Percentiles rank a stretch among this genome's conserved stretches.
phyloP scores from a whole-genome alignment of 1,139 yeast species.

The Kurtzmaniella quercitrusa region DNA sequence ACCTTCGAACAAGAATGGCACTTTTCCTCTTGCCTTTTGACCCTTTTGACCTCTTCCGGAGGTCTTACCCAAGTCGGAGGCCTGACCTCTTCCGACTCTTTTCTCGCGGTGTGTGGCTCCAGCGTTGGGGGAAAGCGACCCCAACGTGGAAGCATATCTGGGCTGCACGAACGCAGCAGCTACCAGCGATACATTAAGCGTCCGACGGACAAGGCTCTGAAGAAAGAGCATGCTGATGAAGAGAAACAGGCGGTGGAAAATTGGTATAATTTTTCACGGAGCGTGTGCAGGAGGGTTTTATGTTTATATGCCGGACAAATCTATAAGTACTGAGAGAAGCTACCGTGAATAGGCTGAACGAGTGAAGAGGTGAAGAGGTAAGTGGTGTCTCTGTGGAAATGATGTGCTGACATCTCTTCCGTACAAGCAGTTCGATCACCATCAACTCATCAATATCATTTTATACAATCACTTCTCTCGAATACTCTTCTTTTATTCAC shows the following conservation, averaged over 20 bases:
- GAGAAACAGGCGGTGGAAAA: background rate
- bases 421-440: no score
- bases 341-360: no score
- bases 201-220: conserved; percentile 1
- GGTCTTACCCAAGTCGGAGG: conserved; percentile 89
- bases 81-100: conserved; percentile 95
- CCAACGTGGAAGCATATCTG: conserved; percentile 21
- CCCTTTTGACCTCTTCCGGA: conserved; percentile 98
- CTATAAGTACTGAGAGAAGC: no score
- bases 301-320: background rate
- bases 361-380: no score
- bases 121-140: conserved; percentile 35
- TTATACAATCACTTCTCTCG: no score
- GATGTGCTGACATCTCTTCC: no score
- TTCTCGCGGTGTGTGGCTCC: conserved; percentile 46
- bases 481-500: no score
- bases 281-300: background rate
- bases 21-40: conserved; percentile 92
- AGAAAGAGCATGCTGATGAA: conserved; percentile 1
- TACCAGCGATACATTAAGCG: background rate
- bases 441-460: no score
- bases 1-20: conserved; percentile 96
- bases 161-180: background rate
- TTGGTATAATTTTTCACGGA: background rate
- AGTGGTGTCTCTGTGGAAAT: no score